These are phyloP conservation scores for Neofusicoccum laricinum DNA, from an alignment of 2,329 filamentous ascomycete genomes.

Conservation along the genomic window DNA sequence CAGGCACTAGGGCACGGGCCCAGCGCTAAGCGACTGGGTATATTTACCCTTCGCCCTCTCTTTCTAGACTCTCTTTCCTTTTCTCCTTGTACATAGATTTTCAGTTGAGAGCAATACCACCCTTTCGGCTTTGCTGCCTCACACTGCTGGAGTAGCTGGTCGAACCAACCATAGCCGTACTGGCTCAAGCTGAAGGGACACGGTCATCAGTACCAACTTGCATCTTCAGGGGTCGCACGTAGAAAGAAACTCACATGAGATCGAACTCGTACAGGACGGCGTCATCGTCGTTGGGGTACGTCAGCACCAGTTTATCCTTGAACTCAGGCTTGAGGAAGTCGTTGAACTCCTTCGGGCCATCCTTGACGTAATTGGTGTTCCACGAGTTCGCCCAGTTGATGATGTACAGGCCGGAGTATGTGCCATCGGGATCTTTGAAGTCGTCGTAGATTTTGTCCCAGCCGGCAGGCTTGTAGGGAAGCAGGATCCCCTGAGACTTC, in stretches of 20 bases:
- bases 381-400: constrained; percentile 35
- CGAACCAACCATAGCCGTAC: too few species aligned
- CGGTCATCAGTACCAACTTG: too few species aligned
- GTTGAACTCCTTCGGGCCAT: constrained; percentile 38
- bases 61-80: too few species aligned
- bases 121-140: too few species aligned
- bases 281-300: constrained; percentile 59
- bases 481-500: constrained; percentile 45
- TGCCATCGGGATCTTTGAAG: constrained; percentile 43
- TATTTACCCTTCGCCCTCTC: too few species aligned
- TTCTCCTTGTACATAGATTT: too few species aligned
- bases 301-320: constrained; percentile 54
- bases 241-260: constrained; percentile 34
- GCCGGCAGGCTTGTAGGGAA: constrained; percentile 49
- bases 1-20: too few species aligned
- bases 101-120: too few species aligned
- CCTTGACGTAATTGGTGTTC: constrained; percentile 35
- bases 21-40: too few species aligned
- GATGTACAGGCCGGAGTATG: constrained; percentile 44
- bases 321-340: constrained; percentile 50
- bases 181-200: too few species aligned
- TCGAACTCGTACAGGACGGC: constrained; percentile 53
- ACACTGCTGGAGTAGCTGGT: too few species aligned
- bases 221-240: too few species aligned
- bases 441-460: constrained; percentile 44